Conservation (phyloP, 495 filamentous ascomycete genomes). For the Niebla homalea region DNA sequence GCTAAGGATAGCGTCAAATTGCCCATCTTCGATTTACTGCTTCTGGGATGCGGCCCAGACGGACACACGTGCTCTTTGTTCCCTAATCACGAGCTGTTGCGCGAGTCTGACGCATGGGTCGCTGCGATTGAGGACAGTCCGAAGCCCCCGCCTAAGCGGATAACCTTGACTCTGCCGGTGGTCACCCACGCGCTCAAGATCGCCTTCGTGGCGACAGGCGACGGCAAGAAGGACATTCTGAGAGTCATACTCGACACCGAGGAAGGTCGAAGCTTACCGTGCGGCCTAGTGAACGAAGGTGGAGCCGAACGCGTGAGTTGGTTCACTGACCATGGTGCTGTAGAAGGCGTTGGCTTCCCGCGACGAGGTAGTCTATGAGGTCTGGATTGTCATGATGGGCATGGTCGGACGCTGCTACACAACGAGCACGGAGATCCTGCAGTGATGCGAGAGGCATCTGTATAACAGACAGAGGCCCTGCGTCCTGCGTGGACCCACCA, state of each 20-base stretch:
- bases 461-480: no score
- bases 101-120: slow-evolving; percentile 87
- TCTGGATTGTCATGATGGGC: not conserved
- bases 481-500: no score
- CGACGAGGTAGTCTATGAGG: slow-evolving; percentile 43
- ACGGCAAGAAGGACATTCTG: slow-evolving; percentile 77
- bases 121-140: slow-evolving; percentile 81
- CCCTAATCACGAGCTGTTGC: slow-evolving; percentile 73
- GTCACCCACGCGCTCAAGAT: slow-evolving; percentile 70
- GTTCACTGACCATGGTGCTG: slow-evolving; percentile 79
- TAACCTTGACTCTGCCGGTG: slow-evolving; percentile 84
- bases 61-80: slow-evolving; percentile 96
- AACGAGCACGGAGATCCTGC: no score
- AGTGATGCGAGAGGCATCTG: no score
- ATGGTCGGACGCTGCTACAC: no score
- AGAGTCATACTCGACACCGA: slow-evolving; percentile 79
- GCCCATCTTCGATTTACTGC: slow-evolving; percentile 84
- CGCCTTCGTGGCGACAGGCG: slow-evolving; percentile 84
- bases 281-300: slow-evolving; percentile 71
- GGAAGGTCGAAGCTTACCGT: slow-evolving; percentile 63
- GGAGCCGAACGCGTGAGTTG: slow-evolving; percentile 79
- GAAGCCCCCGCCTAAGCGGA: slow-evolving; percentile 81
- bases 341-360: slow-evolving; percentile 72
- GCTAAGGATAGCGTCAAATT: slow-evolving; percentile 77
- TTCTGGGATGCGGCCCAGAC: slow-evolving; percentile 88